Base-by-base conservation (phyloP, 768 basidiomycete genomes). In the Mycena rebaudengoi region DNA sequence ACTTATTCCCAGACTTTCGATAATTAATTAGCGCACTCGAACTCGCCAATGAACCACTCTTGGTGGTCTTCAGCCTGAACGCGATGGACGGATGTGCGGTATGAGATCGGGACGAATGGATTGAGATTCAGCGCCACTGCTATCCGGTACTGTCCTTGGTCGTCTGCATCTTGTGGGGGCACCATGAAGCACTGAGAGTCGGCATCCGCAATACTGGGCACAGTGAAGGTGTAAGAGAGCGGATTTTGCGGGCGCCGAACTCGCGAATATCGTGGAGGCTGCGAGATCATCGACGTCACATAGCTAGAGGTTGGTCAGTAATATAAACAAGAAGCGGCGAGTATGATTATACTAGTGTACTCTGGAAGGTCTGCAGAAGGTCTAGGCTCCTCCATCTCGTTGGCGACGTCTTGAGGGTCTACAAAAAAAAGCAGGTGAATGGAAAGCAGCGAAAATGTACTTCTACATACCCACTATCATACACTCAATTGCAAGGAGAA, bases 31-130 rank as follows among this genome's bases (percentile, higher is more conserved):
- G 26, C 76, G 63, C 57, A 80, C 77, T 79, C 76, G 33, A 76
- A 82, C 64, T 76, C 73, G 61, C 82, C 82, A 43, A 80, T 72
- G 28, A 74, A 64, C 12, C 71, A 69, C 7, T 72, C 74, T 37
- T 74, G 69, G 16, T 71, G 68, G 13, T 60, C 60, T 18, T 66
- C 71, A 10, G n/a, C n/a, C n/a, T n/a, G n/a, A n/a, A 71, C 69
- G 7, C 78, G 69, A 37, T 71, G 68, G 4, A 85, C 72, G 18
- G 74, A 74, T 2, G 84, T 85, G 14, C 79, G 68, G 59, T 81
- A 82, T 2, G 80, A 82, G 3, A 84, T 67, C 11, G 83, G 83
- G 1, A 80, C 72, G 51, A 84, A 82, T 3, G 83, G 84, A 59
- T 81, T 80, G 18, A 84, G 74, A 59, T 83, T 80, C 29, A 85